Base-by-base conservation (phyloP, 2,329 filamentous ascomycete genomes). In the Colletotrichum tanaceti region DNA sequence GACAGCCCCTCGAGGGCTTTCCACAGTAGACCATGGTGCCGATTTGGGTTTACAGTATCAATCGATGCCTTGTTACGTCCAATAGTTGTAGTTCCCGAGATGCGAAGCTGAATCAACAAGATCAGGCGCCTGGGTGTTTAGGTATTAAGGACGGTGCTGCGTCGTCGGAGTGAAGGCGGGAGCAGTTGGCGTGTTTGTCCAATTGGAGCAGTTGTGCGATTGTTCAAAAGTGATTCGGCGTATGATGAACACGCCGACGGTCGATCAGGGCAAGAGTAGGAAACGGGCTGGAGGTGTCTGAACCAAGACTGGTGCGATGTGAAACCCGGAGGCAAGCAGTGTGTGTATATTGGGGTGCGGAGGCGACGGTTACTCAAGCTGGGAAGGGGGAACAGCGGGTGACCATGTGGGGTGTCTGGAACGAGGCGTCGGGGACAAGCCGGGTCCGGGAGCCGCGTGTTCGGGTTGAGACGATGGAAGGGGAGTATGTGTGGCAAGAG, bases 1-100 rank as follows among this genome's bases (percentile, higher is more conserved):
- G 90, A 74, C 91, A 93, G 73, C 90, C 91, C 79, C 84, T 81
- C 0, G 88, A 90, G 74, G 89, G 87, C 79, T 89, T 90, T 49
- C 89, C 89, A 70, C 86, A 89, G 73, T 90, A 90, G 14, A 90
- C 88, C 88, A 90, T 90, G 71, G 68, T 79, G 77, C 66, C 16
- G 43, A 9, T 32, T 43, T 14, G 3, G 28, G 16, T 43, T 22
- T 7, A 2, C 38, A 6, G 20, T 59, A 24, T 47, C 16, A 14
- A 18, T 39, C 16, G 14, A 13, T 49, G 44, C 90, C 71, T 68
- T 79, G 77, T 68, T 32, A n/a, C 11, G 35, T 28, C 16, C 10
- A 10, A 35, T 63, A 16, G 4, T 43, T 32, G 58, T 35, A 18
- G 14, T 11, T n/a, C 7, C 43, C 38, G 20, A 61, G 28, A 16